Conservation (phyloP, 305 asterid genomes). For the Lippia alba region DNA sequence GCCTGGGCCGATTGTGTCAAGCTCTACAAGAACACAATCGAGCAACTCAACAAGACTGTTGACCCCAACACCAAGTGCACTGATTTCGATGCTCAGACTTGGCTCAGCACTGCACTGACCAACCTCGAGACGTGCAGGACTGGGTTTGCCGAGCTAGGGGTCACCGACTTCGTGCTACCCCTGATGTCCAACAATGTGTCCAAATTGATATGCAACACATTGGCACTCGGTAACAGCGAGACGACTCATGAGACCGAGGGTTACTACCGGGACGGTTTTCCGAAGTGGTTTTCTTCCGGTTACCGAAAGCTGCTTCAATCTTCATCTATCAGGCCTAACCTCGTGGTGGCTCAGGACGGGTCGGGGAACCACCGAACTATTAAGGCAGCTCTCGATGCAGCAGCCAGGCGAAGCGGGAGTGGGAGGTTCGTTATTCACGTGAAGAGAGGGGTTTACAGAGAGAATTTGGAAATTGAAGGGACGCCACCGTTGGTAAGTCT, state of each 20-base stretch:
- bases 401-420: slow-evolving; percentile 56
- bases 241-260: slow-evolving; percentile 36
- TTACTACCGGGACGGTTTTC: slow-evolving; percentile 51
- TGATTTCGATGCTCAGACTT: slow-evolving; percentile 69
- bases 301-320: slow-evolving; percentile 66
- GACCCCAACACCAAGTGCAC: slow-evolving; percentile 51
- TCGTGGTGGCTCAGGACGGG: slow-evolving; percentile 86
- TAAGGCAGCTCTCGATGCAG: slow-evolving; percentile 70
- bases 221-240: slow-evolving; percentile 55
- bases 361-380: slow-evolving; percentile 63
- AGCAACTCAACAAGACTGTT: slow-evolving; percentile 62
- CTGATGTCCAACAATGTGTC: slow-evolving; percentile 64
- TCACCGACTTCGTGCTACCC: slow-evolving; percentile 48
- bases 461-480: slow-evolving; percentile 62
- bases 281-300: slow-evolving; percentile 59
- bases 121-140: slow-evolving; percentile 73
- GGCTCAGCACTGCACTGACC: slow-evolving; percentile 85
- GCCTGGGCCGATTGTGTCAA: slow-evolving; percentile 80
- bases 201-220: slow-evolving; percentile 60
- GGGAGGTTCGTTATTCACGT: slow-evolving; percentile 70
- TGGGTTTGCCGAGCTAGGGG: slow-evolving; percentile 72
- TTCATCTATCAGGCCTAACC: slow-evolving; percentile 41
- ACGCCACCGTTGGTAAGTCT: slow-evolving; percentile 77
- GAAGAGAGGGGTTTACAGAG: slow-evolving; percentile 67
- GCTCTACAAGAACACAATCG: slow-evolving; percentile 54